phyloP scores from a whole-genome alignment of 2,329 filamentous ascomycete species.

The Aspergillus tamarii region DNA sequence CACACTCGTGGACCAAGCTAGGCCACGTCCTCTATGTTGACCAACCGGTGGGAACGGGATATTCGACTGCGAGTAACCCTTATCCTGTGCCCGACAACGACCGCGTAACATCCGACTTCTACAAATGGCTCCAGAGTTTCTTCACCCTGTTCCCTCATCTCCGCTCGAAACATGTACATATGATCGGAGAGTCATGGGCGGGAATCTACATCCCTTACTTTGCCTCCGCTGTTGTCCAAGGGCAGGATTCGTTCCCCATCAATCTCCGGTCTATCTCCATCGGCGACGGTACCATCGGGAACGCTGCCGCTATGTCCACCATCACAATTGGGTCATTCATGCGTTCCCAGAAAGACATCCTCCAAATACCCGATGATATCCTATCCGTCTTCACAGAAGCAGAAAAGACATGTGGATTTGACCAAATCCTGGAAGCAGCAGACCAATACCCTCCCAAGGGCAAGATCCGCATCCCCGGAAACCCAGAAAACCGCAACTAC shows the following conservation, averaged over 20 bases:
- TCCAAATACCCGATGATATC: slow-evolving; percentile 33
- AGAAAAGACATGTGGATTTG: slow-evolving; percentile 38
- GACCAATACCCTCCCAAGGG: slow-evolving; percentile 33
- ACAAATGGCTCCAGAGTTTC: slow-evolving; percentile 36
- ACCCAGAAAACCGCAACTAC: slow-evolving; percentile 37
- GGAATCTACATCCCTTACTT: slow-evolving; percentile 45
- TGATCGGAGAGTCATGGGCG: slow-evolving; percentile 45
- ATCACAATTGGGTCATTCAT: slow-evolving; percentile 34
- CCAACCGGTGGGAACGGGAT: slow-evolving; percentile 42
- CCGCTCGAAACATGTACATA: slow-evolving; percentile 34
- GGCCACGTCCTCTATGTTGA: slow-evolving; percentile 43
- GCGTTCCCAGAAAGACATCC: slow-evolving; percentile 24
- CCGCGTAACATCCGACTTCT: slow-evolving; percentile 34
- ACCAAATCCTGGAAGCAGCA: slow-evolving; percentile 30
- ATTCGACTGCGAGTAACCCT: slow-evolving; percentile 34
- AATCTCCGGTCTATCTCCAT: slow-evolving; percentile 40
- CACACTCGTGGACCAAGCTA: slow-evolving; percentile 35
- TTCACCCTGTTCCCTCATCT: slow-evolving; percentile 35
- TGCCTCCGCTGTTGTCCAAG: slow-evolving; percentile 34
- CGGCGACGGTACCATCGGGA: slow-evolving; percentile 41
- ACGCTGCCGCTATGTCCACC: slow-evolving; percentile 39
- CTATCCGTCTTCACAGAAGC: slow-evolving; percentile 33
- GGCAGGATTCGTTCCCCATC: slow-evolving; percentile 30
- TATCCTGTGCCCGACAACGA: slow-evolving; percentile 33
- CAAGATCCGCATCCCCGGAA: slow-evolving; percentile 35